These are phyloP conservation scores for Cystofilobasidium macerans DNA, from an alignment of 768 basidiomycete genomes.

Conservation along the genomic window DNA sequence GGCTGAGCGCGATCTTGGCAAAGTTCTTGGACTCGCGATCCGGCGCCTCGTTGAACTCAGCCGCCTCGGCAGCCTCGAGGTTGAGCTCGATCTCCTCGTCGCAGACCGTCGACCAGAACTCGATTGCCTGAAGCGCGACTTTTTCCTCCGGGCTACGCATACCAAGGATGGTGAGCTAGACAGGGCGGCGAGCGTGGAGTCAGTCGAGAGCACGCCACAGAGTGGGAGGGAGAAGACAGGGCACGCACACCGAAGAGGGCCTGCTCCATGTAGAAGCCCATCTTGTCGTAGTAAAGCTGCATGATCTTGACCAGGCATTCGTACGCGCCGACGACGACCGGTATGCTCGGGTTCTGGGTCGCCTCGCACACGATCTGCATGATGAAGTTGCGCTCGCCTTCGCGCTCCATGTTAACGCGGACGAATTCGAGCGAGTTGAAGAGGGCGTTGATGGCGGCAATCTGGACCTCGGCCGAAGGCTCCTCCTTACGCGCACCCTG, in stretches of 20 bases:
- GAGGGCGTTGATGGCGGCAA: constrained; percentile 82
- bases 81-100: constrained; percentile 92
- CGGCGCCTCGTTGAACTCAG: constrained; percentile 76
- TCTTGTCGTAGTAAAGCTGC: constrained; percentile 97
- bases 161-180: constrained; percentile 83
- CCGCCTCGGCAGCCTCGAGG: constrained; percentile 83
- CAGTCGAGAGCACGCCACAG: background rate
- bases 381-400: constrained; percentile 99
- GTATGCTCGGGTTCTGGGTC: constrained; percentile 66
- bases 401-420: constrained; percentile 92
- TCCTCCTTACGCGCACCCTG: constrained; percentile 97
- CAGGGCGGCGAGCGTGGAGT: constrained; percentile 25
- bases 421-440: constrained; percentile 96
- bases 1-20: constrained; percentile 84
- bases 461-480: constrained; percentile 75
- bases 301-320: constrained; percentile 93
- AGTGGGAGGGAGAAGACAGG: background rate
- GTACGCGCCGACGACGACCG: constrained; percentile 90
- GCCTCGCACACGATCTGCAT: constrained; percentile 99
- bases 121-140: constrained; percentile 90
- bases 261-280: constrained; percentile 98
- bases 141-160: constrained; percentile 89
- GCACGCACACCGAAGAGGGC: constrained; percentile 82
- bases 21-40: constrained; percentile 80
- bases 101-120: constrained; percentile 99